These are phyloP conservation scores for Suillus ampliporus DNA, from an alignment of 768 basidiomycete species.

Conservation along the genomic window DNA sequence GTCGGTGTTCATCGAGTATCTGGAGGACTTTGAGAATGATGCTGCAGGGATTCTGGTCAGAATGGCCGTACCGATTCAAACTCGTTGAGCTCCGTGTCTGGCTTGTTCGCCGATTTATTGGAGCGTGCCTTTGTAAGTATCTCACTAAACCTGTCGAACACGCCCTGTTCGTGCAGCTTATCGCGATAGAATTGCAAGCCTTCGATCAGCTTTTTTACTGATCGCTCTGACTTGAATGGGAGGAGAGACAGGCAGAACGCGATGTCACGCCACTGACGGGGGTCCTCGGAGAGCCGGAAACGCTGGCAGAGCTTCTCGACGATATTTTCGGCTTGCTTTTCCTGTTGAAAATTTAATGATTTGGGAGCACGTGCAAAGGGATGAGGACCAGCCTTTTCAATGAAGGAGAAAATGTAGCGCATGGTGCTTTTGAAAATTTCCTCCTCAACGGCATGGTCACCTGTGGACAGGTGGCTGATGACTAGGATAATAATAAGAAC, in stretches of 20 bases:
- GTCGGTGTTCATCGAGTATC: slow-evolving; percentile 84
- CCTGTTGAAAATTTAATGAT: slow-evolving; percentile 51
- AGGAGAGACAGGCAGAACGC: slow-evolving; percentile 93
- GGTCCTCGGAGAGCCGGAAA: slow-evolving; percentile 86
- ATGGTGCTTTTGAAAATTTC: slow-evolving; percentile 91
- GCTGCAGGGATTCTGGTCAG: not conserved
- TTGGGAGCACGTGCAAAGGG: not conserved
- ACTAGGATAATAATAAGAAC: slow-evolving; percentile 49
- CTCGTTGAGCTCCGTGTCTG: slow-evolving; percentile 92
- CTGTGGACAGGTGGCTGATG: slow-evolving; percentile 92
- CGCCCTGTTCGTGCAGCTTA: slow-evolving; percentile 88
- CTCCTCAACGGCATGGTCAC: slow-evolving; percentile 91
- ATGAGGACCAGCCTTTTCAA: slow-evolving; percentile 80
- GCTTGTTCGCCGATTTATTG: slow-evolving; percentile 92
- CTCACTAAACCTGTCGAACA: slow-evolving; percentile 84
- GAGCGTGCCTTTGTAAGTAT: slow-evolving; percentile 92
- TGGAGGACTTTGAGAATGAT: slow-evolving; percentile 31
- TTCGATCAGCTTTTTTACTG: slow-evolving; percentile 95
- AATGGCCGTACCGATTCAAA: slow-evolving; percentile 74
- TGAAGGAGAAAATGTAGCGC: slow-evolving; percentile 94
- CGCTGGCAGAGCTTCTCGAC: slow-evolving; percentile 98
- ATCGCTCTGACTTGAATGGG: slow-evolving; percentile 96
- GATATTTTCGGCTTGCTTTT: slow-evolving; percentile 97
- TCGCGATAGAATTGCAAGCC: slow-evolving; percentile 93
- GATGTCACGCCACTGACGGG: slow-evolving; percentile 97